Evolutionary conservation across 345 rosid genomes (phyloP).

Genomic region (Lumnitzera racemosa): DNA sequence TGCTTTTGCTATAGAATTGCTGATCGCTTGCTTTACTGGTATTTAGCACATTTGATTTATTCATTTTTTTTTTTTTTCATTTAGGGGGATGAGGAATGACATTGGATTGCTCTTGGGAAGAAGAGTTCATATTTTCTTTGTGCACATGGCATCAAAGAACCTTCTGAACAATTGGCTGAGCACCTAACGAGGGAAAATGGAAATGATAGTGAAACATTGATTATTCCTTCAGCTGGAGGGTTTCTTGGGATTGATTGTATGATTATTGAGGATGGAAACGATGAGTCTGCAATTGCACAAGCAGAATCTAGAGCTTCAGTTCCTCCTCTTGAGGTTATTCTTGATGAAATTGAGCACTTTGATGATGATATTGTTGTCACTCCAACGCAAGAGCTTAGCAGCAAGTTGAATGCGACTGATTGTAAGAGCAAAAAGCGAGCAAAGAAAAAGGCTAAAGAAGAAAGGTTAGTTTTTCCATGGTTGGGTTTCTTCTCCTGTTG

Average conservation of each 20-base stretch:
- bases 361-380: constrained; percentile 19
- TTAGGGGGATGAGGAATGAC: constrained; percentile 74
- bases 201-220: constrained; percentile 14
- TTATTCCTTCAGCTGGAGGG: constrained; percentile 14
- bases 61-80: no score
- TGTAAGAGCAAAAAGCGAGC: constrained; percentile 44
- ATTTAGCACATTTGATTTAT: not conserved
- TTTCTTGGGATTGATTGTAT: constrained; percentile 19
- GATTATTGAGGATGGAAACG: constrained; percentile 31
- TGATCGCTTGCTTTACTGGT: no score
- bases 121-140: constrained; percentile 44
- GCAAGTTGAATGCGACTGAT: constrained; percentile 19
- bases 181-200: constrained; percentile 34
- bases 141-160: constrained; percentile 21
- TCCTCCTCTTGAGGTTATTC: constrained; percentile 78
- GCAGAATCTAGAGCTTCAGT: constrained; percentile 68
- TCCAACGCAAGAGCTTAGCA: constrained; percentile 27
- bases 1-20: no score
- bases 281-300: constrained; percentile 38
- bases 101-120: constrained; percentile 80
- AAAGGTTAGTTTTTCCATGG: constrained; percentile 39
- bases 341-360: constrained; percentile 55
- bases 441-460: constrained; percentile 61
- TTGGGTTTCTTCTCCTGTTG: constrained; percentile 1
- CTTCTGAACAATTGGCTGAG: constrained; percentile 32